Conservation (phyloP, 2,329 filamentous ascomycete species). For the Penicillium brasilianum region DNA sequence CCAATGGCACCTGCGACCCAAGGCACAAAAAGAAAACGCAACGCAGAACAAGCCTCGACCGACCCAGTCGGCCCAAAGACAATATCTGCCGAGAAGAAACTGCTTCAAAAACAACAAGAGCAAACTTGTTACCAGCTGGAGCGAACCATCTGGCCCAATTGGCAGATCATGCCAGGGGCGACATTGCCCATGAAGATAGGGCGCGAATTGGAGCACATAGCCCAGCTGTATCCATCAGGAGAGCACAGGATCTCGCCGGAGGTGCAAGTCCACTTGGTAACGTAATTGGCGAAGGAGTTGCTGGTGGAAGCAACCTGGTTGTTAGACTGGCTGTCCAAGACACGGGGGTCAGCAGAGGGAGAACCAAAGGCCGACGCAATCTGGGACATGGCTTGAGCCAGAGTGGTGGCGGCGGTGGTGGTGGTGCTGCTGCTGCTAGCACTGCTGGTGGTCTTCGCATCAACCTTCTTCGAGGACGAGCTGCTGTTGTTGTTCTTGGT, state of each 20-base stretch:
- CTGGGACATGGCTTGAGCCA: slow-evolving; percentile 19
- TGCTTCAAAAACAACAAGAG: too few relatives aligned
- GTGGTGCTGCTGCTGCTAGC: background rate
- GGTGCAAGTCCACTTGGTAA: slow-evolving; percentile 25
- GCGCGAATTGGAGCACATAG: slow-evolving; percentile 38
- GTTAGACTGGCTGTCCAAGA: background rate
- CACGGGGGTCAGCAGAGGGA: slow-evolving; percentile 19
- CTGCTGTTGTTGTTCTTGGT: slow-evolving; percentile 7
- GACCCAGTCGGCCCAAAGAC: slow-evolving; percentile 16
- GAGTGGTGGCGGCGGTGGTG: background rate
- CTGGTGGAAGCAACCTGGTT: slow-evolving; percentile 20
- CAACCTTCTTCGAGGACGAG: slow-evolving; percentile 1
- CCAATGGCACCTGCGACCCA: background rate
- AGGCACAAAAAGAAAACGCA: background rate
- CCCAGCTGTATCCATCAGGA: slow-evolving; percentile 39
- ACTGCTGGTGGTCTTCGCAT: background rate
- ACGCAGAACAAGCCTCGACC: background rate
- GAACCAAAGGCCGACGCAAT: slow-evolving; percentile 19
- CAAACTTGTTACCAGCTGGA: background rate
- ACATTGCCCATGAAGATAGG: slow-evolving; percentile 46
- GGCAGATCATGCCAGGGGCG: slow-evolving; percentile 44
- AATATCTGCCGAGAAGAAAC: background rate
- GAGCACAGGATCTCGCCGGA: slow-evolving; percentile 42
- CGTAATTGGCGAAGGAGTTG: slow-evolving; percentile 26
- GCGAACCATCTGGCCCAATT: slow-evolving; percentile 31